phyloP scores from a whole-genome alignment of 345 rosid genomes.

The Fremontodendron californicum region DNA sequence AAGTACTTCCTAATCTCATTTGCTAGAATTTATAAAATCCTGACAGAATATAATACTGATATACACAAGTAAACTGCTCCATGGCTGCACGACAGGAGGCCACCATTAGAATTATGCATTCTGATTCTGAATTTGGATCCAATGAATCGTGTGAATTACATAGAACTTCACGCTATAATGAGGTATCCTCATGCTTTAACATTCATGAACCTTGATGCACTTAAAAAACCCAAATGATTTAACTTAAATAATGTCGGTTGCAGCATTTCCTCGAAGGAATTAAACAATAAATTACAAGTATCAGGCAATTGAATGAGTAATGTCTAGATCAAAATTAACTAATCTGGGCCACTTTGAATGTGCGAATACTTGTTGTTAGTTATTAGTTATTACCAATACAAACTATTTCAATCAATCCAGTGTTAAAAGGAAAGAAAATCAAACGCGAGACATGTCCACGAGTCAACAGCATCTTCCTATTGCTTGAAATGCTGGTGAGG shows the following conservation, averaged over 20 bases:
- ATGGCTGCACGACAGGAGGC: neutral
- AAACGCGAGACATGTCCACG: neutral
- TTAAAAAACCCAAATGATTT: neutral
- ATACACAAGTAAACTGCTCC: neutral
- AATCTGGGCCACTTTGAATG: neutral
- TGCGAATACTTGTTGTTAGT: neutral
- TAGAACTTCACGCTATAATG: neutral
- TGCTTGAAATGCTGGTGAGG: neutral
- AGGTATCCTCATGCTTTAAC: neutral
- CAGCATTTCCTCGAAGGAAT: neutral
- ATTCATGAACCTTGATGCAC: neutral
- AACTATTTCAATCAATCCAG: neutral
- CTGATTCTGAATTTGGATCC: neutral
- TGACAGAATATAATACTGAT: too few relatives aligned
- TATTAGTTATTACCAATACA: neutral
- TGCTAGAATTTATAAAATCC: neutral
- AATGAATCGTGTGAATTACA: neutral
- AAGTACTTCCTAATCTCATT: constrained; percentile 6
- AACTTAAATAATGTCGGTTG: neutral
- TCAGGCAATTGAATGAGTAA: neutral
- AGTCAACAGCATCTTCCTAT: neutral
- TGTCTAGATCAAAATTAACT: neutral
- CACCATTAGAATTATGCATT: neutral
- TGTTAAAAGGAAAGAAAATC: neutral
- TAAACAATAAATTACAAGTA: neutral